A percentile compares a stretch with the other conserved stretches of the same genome.
Evolutionary conservation across 805 yeast genomes (phyloP).

Genomic region (Scheffersomyces amazonensis): DNA sequence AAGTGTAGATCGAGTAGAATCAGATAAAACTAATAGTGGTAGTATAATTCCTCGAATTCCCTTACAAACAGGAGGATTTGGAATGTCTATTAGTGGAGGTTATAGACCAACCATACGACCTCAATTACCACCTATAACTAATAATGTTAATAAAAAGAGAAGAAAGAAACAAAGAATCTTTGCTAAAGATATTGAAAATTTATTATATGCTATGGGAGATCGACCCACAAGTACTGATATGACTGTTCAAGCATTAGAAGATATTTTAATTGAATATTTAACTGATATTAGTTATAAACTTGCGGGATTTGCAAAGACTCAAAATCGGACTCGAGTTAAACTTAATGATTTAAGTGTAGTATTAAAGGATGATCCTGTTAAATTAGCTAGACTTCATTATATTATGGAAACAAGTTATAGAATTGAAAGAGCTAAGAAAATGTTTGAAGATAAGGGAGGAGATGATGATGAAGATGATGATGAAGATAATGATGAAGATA

Average conservation of each 20-base stretch:
- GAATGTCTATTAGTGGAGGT: no score
- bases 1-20: no score
- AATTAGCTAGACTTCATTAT: conserved; percentile 38
- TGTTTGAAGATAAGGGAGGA: conserved; percentile 32
- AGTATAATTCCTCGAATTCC: no score
- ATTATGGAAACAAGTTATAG: conserved; percentile 35
- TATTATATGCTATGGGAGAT: conserved; percentile 41
- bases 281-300: conserved; percentile 32
- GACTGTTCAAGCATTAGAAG: conserved; percentile 38
- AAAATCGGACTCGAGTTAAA: conserved; percentile 37
- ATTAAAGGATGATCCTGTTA: conserved; percentile 39
- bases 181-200: conserved; percentile 39
- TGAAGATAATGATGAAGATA: conserved; percentile 8
- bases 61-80: no score
- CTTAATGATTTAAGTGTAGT: conserved; percentile 42
- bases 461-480: conserved; percentile 9
- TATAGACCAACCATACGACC: neutral
- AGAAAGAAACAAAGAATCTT: conserved; percentile 35
- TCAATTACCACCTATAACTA: conserved; percentile 7
- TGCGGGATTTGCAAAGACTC: conserved; percentile 31
- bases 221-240: conserved; percentile 37
- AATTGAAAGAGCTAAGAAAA: conserved; percentile 39
- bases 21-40: no score
- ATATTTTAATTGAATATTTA: conserved; percentile 34
- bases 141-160: conserved; percentile 8